A percentile compares a stretch with the other conserved stretches of the same genome.
These are phyloP conservation scores for Penicillium lagena DNA, from an alignment of 495 filamentous ascomycete species.

Conservation along the genomic window DNA sequence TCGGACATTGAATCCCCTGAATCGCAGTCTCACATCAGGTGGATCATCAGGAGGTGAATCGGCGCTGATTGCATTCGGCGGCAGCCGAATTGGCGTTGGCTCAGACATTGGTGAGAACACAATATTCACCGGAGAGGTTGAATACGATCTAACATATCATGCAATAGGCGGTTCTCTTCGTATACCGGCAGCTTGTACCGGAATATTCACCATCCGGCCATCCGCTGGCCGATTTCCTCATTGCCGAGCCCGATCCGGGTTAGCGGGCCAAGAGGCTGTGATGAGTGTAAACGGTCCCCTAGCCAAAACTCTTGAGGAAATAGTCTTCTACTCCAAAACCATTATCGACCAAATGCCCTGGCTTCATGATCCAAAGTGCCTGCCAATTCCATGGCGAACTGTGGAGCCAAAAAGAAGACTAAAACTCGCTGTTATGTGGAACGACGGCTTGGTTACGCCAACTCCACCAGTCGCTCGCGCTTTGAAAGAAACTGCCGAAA, in stretches of 20 bases:
- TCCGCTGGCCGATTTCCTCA: conserved; percentile 38
- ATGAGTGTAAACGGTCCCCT: conserved; percentile 12
- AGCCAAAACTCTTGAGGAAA: conserved; percentile 3
- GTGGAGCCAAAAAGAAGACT: conserved; percentile 22
- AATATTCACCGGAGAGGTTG: too few relatives aligned
- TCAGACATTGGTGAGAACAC: conserved; percentile 27
- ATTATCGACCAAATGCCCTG: conserved; percentile 47
- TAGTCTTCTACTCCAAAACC: conserved; percentile 18
- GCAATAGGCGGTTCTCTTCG: too few relatives aligned
- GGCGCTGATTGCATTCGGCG: conserved; percentile 30
- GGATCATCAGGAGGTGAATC: conserved; percentile 38
- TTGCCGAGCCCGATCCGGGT: conserved; percentile 40
- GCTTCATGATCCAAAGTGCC: conserved; percentile 31
- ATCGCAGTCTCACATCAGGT: conserved; percentile 28
- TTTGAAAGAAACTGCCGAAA: conserved; percentile 39
- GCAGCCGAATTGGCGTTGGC: conserved; percentile 29
- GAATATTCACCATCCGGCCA: conserved; percentile 42
- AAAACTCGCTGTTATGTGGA: conserved; percentile 53
- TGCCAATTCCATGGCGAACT: conserved; percentile 11
- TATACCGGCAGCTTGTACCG: too few relatives aligned
- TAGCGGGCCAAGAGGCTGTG: conserved; percentile 23
- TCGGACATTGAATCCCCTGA: conserved; percentile 20
- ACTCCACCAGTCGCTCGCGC: conserved; percentile 58
- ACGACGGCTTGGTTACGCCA: conserved; percentile 56
- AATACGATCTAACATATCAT: too few relatives aligned